Base-by-base conservation (phyloP, 208 protist species). In the Plasmodiophora brassicae region DNA sequence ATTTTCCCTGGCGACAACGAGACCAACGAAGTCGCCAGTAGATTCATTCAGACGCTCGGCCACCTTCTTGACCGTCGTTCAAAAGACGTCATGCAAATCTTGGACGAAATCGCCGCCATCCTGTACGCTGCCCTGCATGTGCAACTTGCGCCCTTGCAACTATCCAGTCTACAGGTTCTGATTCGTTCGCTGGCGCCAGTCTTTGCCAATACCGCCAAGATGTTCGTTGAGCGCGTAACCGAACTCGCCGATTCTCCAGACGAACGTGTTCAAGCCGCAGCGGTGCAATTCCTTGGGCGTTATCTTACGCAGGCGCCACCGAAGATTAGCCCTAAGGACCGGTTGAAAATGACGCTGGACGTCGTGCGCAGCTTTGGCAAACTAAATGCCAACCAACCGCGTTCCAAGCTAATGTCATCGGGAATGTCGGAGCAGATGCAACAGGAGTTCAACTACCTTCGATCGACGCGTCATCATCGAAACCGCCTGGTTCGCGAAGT, bases 101-200 rank as follows among this genome's bases (percentile, higher is more conserved):
- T 78, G 10, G 65, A 78, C n/a, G 14, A 5, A 5, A 44, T 5
- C n/a, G 5, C 65, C 5, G 65, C 65, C 5, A 14, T 78, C 10
- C 32, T 78, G 5, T 78, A 78, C 41, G 65, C 32, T 78, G 65
- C 32, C 14, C n/a, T 78, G 5, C 65, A 78, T 78, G 32, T 38
- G n/a, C 10, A 32, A 32, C 41, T 38, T 5, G 65, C 5, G 5
- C 10, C 20, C 20, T 44, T 78, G 10, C 65, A 78, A 32, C 65
- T 78, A 8, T 5, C 65, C n/a, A 78, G 65, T 32, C 65, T 78
- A 5, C 65, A 78, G 65, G n/a, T 78, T 32, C n/a, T 78, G 65
- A 78, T 78, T 32, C 65, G 65, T 5, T 78, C 65, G 41, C 41
- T 78, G 41, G 65, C 65, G n/a, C 14, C 65, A 38, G n/a, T 78